phyloP scores from a whole-genome alignment of 139 green algal genomes.

The Zygnema cylindricum region DNA sequence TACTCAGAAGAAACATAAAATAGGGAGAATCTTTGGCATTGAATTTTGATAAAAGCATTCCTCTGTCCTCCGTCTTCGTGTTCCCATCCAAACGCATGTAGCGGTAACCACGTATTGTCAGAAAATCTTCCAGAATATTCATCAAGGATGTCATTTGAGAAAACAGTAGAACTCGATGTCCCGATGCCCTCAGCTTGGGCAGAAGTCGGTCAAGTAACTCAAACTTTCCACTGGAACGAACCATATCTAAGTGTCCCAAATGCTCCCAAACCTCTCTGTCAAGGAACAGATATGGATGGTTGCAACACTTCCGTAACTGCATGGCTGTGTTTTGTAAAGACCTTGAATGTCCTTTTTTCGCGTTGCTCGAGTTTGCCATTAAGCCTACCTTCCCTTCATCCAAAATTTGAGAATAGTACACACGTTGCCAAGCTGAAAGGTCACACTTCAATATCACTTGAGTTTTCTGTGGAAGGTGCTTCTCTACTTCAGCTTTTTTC shows the following conservation, averaged over 20 bases:
- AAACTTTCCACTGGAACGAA: conserved; percentile 74
- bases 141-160: conserved; percentile 65
- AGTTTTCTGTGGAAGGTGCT: conserved; percentile 59
- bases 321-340: conserved; percentile 61
- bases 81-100: conserved; percentile 80
- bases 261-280: conserved; percentile 60
- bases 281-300: conserved; percentile 79
- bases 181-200: conserved; percentile 69
- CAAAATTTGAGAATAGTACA: conserved; percentile 73
- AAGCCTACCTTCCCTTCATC: conserved; percentile 37
- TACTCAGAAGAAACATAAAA: conserved; percentile 83
- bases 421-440: conserved; percentile 74
- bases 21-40: conserved; percentile 69
- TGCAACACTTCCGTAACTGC: conserved; percentile 77
- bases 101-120: conserved; percentile 64
- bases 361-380: background rate
- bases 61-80: conserved; percentile 75
- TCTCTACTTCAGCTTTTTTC: conserved; percentile 71
- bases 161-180: conserved; percentile 82
- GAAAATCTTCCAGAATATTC: conserved; percentile 67
- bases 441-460: conserved; percentile 73
- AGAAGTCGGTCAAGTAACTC: conserved; percentile 73
- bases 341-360: conserved; percentile 7
- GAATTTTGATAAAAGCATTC: conserved; percentile 69
- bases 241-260: conserved; percentile 62